Conservation (phyloP, 208 protist species). For the Herpetomonas tarakana region DNA sequence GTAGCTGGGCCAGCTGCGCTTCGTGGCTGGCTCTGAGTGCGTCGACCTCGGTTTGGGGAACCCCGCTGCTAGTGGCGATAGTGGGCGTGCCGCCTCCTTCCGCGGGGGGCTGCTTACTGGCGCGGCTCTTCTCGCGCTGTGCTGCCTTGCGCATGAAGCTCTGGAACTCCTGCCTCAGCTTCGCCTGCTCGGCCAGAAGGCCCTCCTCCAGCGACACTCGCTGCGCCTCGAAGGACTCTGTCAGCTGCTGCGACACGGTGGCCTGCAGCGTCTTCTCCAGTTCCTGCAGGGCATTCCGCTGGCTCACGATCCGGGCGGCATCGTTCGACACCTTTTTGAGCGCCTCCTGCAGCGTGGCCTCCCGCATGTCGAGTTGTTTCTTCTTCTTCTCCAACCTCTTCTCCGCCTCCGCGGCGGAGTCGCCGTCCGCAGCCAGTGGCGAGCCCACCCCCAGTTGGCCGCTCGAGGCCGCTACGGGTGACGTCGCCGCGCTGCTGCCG, state of each 20-base stretch:
- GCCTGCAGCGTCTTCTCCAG: slow-evolving; percentile 20
- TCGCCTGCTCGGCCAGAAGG: slow-evolving; percentile 12
- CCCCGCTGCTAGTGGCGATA: neutral
- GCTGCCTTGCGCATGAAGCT: neutral
- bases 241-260: slow-evolving; percentile 14
- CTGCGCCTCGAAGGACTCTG: slow-evolving; percentile 20
- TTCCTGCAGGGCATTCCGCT: slow-evolving; percentile 42
- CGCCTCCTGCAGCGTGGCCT: slow-evolving; percentile 60
- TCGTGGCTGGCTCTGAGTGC: neutral
- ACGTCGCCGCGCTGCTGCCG: neutral
- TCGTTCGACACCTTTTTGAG: slow-evolving; percentile 60
- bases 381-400: slow-evolving; percentile 28
- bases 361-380: slow-evolving; percentile 42
- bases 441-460: neutral
- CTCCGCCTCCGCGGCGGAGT: slow-evolving; percentile 11
- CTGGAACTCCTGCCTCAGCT: slow-evolving; percentile 11
- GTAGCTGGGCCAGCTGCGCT: neutral
- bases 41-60: neutral
- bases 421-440: neutral
- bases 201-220: slow-evolving; percentile 8
- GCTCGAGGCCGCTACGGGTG: neutral
- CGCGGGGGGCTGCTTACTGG: neutral
- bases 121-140: neutral
- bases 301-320: slow-evolving; percentile 33
- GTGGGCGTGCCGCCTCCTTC: neutral